Percentiles rank a stretch among this genome's conserved stretches.
Conservation (phyloP, 2,329 filamentous ascomycete species). For the Raffaelea ambrosiae region DNA sequence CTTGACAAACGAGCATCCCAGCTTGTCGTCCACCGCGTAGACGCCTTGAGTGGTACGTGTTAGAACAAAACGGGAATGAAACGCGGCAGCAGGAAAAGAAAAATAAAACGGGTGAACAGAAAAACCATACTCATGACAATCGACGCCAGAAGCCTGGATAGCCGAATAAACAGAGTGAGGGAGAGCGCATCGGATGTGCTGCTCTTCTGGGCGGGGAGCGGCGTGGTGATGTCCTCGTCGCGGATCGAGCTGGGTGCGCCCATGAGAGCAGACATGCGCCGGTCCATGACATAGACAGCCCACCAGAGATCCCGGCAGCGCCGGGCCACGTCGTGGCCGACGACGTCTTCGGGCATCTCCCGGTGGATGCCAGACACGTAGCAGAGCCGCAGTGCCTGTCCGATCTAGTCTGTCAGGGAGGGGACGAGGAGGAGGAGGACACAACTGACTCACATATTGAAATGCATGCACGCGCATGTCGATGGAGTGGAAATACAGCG, state of each 20-base stretch:
- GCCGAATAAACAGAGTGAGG: background rate
- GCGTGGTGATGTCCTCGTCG: background rate
- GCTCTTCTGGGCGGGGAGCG: background rate
- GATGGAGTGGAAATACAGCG: no score
- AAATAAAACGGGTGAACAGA: background rate
- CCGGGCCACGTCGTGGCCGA: no score
- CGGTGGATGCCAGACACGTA: background rate
- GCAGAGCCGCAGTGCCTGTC: background rate
- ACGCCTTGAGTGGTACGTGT: no score
- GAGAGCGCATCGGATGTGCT: background rate
- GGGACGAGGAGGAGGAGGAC: no score
- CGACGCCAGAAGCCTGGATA: background rate
- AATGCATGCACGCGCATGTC: no score
- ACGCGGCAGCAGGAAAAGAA: no score
- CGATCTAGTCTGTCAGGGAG: background rate
- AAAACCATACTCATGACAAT: background rate
- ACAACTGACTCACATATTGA: no score
- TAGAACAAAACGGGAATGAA: no score
- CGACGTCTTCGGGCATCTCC: background rate
- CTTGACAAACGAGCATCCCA: no score
- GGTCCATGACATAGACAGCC: background rate
- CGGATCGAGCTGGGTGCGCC: background rate
- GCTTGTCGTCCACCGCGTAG: no score
- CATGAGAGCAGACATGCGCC: background rate
- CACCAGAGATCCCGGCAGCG: background rate